Evolutionary conservation across 768 basidiomycete genomes (phyloP), one percentile per base, ranked within the genome.

Genomic region (Ramaria sp.): DNA sequence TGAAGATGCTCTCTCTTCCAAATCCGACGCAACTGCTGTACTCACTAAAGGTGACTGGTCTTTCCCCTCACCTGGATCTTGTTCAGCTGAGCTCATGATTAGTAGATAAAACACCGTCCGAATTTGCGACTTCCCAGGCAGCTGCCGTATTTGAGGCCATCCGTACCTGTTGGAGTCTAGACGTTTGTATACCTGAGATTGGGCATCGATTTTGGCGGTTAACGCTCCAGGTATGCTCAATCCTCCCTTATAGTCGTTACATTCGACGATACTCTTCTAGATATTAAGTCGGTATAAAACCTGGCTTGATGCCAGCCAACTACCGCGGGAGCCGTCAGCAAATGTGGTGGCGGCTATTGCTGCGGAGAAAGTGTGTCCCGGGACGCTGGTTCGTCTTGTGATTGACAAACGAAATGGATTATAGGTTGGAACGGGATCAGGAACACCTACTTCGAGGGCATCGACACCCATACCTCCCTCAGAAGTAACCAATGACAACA

Each of bases 181-280:
- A 91, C 50, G 75, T 96, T 7, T 94, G 79, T 65, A 82, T 98
- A 39, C 83, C 85, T 1, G 85, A 92, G 56, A 69, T 98, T 10
- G 78, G 78, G 34, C 75, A 83, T 67, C 78, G 87, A 48, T 98
- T 98, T 66, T 98, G 95, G 96, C 81, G 78, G 62, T 70, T 98
- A 55, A 88, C 85, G 5, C 69, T 99, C 25, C 95, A 99, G 79
- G 92, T 91, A 56, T 22, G 13, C 22, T 9, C 9, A 30, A 6
- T 4, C 34, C 36, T 39, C 28, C 2, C 38, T 44, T 27, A 3
- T 34, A 32, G 27, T 18, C 24, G 28, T 24, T 16, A 13, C 13
- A 36, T 10, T 27, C 5, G 5, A 58, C 25, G 50, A 42, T 25
- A 30, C 44, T 38, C 38, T 28, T 8, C 32, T 55, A 94, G 90